Evolutionary conservation across 2,329 filamentous ascomycete genomes (phyloP).

Genomic region (Lasiodiplodia sp.): DNA sequence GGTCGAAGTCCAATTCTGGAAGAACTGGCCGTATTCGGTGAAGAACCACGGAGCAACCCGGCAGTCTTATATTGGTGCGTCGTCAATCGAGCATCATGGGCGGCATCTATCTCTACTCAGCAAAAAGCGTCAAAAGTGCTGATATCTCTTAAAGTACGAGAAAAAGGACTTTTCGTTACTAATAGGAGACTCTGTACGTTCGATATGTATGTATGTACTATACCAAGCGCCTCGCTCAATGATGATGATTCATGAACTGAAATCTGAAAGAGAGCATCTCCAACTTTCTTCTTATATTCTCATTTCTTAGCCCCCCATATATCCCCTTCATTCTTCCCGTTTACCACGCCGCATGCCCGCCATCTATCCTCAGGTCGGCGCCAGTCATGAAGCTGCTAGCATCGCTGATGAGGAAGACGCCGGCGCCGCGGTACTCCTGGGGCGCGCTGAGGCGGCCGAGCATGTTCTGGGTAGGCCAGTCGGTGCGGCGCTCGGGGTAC

Average conservation of each 20-base stretch:
- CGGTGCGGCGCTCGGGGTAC: conserved; percentile 69
- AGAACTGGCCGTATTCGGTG: not conserved
- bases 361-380: conserved; percentile 48
- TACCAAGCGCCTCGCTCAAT: conserved; percentile 20
- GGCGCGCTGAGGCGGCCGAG: conserved; percentile 57
- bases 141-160: not conserved
- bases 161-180: not conserved
- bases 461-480: conserved; percentile 89
- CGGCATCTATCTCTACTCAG: not conserved
- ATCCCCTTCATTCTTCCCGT: not conserved
- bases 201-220: not conserved
- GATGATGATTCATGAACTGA: not conserved
- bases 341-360: conserved; percentile 50
- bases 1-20: not conserved
- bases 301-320: not conserved
- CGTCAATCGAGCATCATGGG: not conserved
- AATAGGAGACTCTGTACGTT: not conserved
- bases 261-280: not conserved
- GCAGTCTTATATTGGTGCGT: not conserved
- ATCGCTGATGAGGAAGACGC: conserved; percentile 49
- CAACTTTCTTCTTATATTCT: not conserved
- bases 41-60: not conserved
- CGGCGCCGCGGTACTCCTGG: conserved; percentile 47
- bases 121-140: not conserved
- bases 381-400: conserved; percentile 52